These are phyloP conservation scores for Geranium rotundifolium DNA, from an alignment of 345 rosid genomes.

Conservation along the genomic window DNA sequence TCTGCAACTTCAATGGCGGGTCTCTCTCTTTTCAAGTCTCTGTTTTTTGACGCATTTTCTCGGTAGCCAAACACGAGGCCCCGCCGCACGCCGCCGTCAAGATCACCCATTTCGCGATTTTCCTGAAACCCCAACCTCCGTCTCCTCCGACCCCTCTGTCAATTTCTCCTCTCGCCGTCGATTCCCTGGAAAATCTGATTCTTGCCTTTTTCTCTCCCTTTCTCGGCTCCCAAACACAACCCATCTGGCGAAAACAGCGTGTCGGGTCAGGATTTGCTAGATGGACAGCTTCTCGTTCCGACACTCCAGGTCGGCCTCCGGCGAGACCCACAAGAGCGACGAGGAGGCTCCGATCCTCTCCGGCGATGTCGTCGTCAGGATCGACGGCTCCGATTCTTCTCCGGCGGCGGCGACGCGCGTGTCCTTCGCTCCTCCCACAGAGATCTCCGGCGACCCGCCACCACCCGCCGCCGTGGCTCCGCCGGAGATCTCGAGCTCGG, in stretches of 20 bases:
- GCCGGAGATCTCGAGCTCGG: conserved; percentile 34
- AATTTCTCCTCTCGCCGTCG: background rate
- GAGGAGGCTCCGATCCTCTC: background rate
- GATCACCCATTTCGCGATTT: too few species aligned
- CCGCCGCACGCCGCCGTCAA: background rate
- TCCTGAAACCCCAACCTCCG: background rate
- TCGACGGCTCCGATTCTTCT: background rate
- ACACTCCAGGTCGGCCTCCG: too few species aligned
- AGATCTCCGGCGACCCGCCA: background rate
- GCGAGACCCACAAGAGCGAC: background rate
- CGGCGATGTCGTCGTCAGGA: background rate
- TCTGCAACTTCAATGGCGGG: background rate
- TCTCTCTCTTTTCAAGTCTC: background rate
- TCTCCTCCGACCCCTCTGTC: background rate
- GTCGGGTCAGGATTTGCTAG: background rate
- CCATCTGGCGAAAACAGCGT: background rate
- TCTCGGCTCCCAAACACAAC: background rate
- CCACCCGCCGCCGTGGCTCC: background rate
- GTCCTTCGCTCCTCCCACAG: background rate
- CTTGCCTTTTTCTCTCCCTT: background rate
- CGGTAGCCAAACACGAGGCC: background rate
- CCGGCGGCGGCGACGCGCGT: background rate
- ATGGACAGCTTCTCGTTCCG: background rate
- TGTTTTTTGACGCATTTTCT: background rate
- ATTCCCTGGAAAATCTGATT: background rate